phyloP scores from a whole-genome alignment of 495 filamentous ascomycete genomes.

The Friedmanniomyces simplex region DNA sequence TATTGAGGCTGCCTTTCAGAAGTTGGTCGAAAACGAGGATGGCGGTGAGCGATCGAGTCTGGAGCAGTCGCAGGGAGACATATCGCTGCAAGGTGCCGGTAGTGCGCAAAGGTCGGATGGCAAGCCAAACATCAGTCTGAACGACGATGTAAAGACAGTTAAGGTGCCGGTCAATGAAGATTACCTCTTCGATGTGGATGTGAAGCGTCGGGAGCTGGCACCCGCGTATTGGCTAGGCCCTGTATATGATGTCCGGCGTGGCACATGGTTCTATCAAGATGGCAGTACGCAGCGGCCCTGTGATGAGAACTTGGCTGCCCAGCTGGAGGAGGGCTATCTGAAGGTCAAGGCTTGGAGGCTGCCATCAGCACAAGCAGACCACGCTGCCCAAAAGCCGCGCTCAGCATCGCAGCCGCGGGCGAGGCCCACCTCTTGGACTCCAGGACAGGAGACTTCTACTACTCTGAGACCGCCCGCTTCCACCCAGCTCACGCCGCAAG shows the following conservation, averaged over 20 bases:
- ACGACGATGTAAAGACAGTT: conserved; percentile 29
- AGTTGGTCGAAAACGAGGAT: conserved; percentile 59
- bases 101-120: conserved; percentile 16
- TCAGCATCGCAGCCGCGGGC: conserved; percentile 27
- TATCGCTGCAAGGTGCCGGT: background rate
- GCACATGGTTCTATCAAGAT: conserved; percentile 87
- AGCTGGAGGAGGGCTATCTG: conserved; percentile 90
- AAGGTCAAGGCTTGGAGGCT: conserved; percentile 71
- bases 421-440: conserved; percentile 27
- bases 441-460: too few relatives aligned
- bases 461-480: conserved; percentile 11
- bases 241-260: conserved; percentile 80
- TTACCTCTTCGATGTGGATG: conserved; percentile 86
- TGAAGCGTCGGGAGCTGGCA: conserved; percentile 69
- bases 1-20: conserved; percentile 75
- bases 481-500: conserved; percentile 26
- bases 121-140: conserved; percentile 27
- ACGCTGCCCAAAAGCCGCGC: conserved; percentile 17
- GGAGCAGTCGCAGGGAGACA: conserved; percentile 13
- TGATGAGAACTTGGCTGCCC: conserved; percentile 83
- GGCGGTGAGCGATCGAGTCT: conserved; percentile 32
- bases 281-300: conserved; percentile 70
- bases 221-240: conserved; percentile 91
- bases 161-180: conserved; percentile 92
- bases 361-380: conserved; percentile 24